A percentile compares a stretch with the other conserved stretches of the same genome.
Conservation (phyloP, 2,329 filamentous ascomycete species). For the Sarocladium oryzae region DNA sequence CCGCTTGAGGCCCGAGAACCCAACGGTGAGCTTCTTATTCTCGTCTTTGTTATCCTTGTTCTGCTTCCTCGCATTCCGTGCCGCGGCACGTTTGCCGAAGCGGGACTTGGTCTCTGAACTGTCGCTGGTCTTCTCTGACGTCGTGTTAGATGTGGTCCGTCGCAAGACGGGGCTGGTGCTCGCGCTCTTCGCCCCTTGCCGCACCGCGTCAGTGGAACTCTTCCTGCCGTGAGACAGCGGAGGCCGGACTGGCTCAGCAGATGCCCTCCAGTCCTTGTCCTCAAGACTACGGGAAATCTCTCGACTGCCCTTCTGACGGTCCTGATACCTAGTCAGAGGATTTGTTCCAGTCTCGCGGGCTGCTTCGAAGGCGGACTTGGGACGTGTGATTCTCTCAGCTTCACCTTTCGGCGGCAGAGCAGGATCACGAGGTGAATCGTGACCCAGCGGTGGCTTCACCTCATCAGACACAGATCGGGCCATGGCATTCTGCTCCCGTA, state of each 20-base stretch:
- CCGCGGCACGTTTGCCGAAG: slow-evolving; percentile 1
- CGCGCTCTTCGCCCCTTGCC: not conserved
- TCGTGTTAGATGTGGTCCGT: not conserved
- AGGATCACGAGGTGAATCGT: slow-evolving; percentile 10
- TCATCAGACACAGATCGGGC: slow-evolving; percentile 38
- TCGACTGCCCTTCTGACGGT: not conserved
- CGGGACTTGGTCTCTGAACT: slow-evolving; percentile 4
- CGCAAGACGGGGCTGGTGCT: slow-evolving; percentile 3
- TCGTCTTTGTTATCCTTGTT: slow-evolving; percentile 16
- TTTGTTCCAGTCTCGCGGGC: not conserved
- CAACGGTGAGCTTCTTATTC: slow-evolving; percentile 34
- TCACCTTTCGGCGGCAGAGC: slow-evolving; percentile 10
- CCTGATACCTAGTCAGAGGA: not conserved
- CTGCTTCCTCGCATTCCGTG: slow-evolving; percentile 10
- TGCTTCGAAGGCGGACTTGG: slow-evolving; percentile 20
- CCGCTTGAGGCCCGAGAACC: slow-evolving; percentile 38
- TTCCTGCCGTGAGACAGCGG: slow-evolving; percentile 1
- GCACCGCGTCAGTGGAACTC: not conserved
- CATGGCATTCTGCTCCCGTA: slow-evolving; percentile 42
- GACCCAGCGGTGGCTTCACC: slow-evolving; percentile 21
- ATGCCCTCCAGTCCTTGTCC: not conserved
- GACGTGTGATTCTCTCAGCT: slow-evolving; percentile 5
- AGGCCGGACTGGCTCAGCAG: not conserved
- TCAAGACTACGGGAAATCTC: slow-evolving; percentile 6
- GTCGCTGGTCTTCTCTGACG: slow-evolving; percentile 6